phyloP scores from a whole-genome alignment of 805 yeast genomes.

The Spathaspora sp. region DNA sequence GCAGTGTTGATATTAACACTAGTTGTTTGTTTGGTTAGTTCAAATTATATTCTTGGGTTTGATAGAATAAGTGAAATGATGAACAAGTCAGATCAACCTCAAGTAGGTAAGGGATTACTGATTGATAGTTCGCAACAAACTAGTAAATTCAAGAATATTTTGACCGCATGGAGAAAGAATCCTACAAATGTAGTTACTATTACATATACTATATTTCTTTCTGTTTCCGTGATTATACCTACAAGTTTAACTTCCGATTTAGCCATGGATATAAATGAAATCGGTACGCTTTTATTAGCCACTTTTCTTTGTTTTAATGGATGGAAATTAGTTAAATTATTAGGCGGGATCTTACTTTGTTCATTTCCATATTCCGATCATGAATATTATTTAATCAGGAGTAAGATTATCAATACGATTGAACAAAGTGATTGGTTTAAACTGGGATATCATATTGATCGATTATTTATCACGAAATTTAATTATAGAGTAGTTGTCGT shows the following conservation, averaged over 20 bases:
- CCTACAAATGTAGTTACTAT: conserved; percentile 49
- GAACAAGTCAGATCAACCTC: not conserved
- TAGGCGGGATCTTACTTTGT: conserved; percentile 51
- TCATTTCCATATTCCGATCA: conserved; percentile 47
- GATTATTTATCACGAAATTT: conserved; percentile 55
- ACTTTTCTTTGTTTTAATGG: conserved; percentile 44
- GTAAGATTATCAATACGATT: conserved; percentile 44
- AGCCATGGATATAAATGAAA: conserved; percentile 39
- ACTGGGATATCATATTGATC: conserved; percentile 43
- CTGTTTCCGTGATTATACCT: conserved; percentile 39
- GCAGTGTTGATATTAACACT: conserved; percentile 18
- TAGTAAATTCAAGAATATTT: conserved; percentile 9
- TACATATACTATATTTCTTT: conserved; percentile 35
- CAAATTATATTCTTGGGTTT: conserved; percentile 28
- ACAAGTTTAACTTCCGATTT: conserved; percentile 21
- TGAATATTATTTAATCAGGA: conserved; percentile 32
- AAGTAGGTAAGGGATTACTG: conserved; percentile 8
- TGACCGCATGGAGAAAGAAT: conserved; percentile 22
- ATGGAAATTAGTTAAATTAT: conserved; percentile 46
- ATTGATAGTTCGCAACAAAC: not conserved
- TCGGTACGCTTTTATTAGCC: conserved; percentile 45
- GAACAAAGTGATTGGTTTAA: conserved; percentile 49
- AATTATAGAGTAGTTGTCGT: conserved; percentile 59
- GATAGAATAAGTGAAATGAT: conserved; percentile 34
- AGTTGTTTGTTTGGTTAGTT: conserved; percentile 28